These are phyloP conservation scores for Filobasidium wieringae DNA, from an alignment of 768 basidiomycete genomes.

Conservation along the genomic window DNA sequence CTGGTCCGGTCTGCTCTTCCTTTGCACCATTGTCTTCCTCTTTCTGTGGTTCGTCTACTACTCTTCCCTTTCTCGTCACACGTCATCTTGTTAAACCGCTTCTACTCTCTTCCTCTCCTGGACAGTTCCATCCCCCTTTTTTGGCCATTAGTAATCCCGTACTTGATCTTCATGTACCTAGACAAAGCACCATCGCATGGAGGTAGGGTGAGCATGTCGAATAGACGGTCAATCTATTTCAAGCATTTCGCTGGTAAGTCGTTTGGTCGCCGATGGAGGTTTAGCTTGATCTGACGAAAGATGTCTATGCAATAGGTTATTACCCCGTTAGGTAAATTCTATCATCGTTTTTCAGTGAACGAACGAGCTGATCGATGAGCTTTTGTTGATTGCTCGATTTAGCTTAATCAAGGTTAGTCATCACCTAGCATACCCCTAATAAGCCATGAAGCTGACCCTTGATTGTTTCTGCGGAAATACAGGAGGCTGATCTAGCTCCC, in stretches of 20 bases:
- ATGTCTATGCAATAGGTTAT: slow-evolving; percentile 28
- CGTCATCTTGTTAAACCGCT: background rate
- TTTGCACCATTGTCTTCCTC: slow-evolving; percentile 57
- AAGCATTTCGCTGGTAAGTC: slow-evolving; percentile 74
- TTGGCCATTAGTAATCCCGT: slow-evolving; percentile 72
- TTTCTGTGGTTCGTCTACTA: slow-evolving; percentile 61
- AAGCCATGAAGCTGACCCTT: background rate
- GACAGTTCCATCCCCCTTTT: slow-evolving; percentile 71
- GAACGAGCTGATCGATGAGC: background rate
- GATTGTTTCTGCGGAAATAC: background rate
- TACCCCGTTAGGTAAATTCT: slow-evolving; percentile 30
- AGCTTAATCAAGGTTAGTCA: slow-evolving; percentile 41
- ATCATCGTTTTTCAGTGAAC: background rate
- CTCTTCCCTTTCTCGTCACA: background rate
- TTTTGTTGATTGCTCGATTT: background rate
- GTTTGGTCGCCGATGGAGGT: too few relatives aligned
- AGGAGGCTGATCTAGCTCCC: slow-evolving; percentile 84
- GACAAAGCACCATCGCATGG: slow-evolving; percentile 66
- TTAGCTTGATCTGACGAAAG: too few relatives aligned
- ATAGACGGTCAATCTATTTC: slow-evolving; percentile 62
- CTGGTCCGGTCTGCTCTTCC: slow-evolving; percentile 72
- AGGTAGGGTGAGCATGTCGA: slow-evolving; percentile 61
- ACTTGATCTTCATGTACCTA: slow-evolving; percentile 58
- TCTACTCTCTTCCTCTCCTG: background rate
- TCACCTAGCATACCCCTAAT: background rate